Conservation (phyloP, 148 eudicot genomes). For the Silene uniflora region DNA sequence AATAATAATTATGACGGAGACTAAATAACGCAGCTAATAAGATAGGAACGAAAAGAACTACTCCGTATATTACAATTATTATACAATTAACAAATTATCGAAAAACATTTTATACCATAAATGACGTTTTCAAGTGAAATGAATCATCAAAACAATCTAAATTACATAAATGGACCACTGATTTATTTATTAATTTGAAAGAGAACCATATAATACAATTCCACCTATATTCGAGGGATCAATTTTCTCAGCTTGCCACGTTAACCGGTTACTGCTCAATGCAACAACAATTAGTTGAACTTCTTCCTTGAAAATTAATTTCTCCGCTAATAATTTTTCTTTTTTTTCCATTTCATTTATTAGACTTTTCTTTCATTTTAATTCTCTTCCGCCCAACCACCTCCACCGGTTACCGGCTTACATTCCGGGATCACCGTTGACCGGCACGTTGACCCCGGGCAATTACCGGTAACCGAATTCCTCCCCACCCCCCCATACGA, state of each 20-base stretch:
- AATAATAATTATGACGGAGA: no score
- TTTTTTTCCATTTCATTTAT: background rate
- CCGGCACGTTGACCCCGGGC: slow-evolving; percentile 12
- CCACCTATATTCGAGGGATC: background rate
- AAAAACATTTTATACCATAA: no score
- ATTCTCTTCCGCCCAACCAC: slow-evolving; percentile 1
- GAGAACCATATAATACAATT: background rate
- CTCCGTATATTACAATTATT: no score
- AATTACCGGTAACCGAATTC: slow-evolving; percentile 9
- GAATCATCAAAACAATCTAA: no score
- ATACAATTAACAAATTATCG: no score
- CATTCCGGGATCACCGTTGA: slow-evolving; percentile 22
- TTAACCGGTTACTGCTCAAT: background rate
- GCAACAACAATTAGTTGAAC: background rate
- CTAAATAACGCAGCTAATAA: no score
- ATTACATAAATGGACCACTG: no score
- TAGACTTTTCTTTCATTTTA: slow-evolving; percentile 3
- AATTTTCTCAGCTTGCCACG: background rate
- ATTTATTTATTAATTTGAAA: background rate
- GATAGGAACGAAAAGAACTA: no score
- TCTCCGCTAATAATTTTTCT: background rate
- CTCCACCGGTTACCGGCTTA: slow-evolving; percentile 25
- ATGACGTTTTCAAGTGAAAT: no score
- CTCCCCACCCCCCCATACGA: background rate
- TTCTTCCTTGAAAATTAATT: background rate